These are phyloP conservation scores for Corylus heterophylla DNA, from an alignment of 306 rosid species.

Conservation along the genomic window DNA sequence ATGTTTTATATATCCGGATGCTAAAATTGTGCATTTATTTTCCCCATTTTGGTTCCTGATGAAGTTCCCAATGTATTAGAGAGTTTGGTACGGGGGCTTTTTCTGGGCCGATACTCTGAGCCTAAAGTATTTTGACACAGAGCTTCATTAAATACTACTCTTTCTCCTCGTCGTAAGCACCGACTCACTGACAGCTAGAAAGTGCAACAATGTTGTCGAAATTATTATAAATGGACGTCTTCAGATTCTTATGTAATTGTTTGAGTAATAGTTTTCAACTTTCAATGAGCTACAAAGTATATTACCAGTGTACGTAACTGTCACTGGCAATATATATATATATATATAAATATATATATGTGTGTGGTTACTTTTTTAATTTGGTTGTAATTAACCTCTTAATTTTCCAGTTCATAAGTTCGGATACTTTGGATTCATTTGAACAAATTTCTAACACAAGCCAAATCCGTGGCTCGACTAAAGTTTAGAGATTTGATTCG, in stretches of 20 bases:
- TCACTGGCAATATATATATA: no score
- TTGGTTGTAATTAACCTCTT: background rate
- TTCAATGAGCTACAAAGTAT: background rate
- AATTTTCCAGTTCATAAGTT: background rate
- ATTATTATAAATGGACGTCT: background rate
- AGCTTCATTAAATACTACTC: background rate
- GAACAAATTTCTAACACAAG: background rate
- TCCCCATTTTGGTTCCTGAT: no score
- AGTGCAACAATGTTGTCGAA: background rate
- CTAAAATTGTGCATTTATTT: no score
- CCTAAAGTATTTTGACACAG: background rate
- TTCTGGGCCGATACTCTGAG: no score
- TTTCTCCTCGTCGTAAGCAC: background rate
- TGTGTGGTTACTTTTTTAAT: no score
- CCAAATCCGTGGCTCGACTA: background rate
- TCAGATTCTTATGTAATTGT: background rate
- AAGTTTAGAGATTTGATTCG: background rate
- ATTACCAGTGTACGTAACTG: background rate
- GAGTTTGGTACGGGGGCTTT: no score
- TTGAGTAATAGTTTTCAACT: background rate
- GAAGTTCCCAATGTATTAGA: no score
- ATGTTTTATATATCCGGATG: no score
- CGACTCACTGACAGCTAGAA: background rate
- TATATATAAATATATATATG: no score
- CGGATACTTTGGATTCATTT: background rate